Evolutionary conservation across 169 alveolate genomes (phyloP), one percentile per base, ranked within the genome.

Genomic region (Babesia bigemina): DNA sequence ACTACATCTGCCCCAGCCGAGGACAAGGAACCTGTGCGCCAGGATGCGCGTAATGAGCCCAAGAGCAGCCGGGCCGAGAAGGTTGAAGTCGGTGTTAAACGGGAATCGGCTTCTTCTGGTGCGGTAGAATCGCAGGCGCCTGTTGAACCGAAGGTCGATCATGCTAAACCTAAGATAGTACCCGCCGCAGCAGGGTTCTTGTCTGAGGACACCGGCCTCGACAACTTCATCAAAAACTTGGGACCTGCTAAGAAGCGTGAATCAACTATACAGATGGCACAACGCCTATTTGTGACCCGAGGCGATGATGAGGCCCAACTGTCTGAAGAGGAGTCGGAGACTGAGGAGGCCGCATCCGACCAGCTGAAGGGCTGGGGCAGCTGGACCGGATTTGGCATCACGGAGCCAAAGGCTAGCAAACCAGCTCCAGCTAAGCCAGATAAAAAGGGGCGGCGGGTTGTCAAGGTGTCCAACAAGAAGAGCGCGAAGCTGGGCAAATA

Each of bases 311-410:
- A 77, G 45, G 63, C 49, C 26, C 61, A 79, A 4, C 73, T 79
- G 13, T 75, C 81, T 16, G 79, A 47, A 9, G 87, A 79, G 33
- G 75, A 75, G 24, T 16, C 49, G 26, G 87, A 67, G 63, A 42
- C 24, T 19, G 73, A 24, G 16, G 78, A 42, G 12, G 66, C 17
- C 19, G 57, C 45, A 39, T 29, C 42, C 24, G 69, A 60, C 47
- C 21, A 56, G 49, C 63, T 79, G 50, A 63, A 74, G 52, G 87
- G 87, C 8, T 79, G 87, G 87, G 87, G 87, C 19, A 65, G 75
- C 57, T 79, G 87, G 87, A 79, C 87, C 0, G 87, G 87, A 13
- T 72, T 50, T 22, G 84, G 84, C 19, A 79, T 79, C 0, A 65
- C 44, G 4, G 55, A 52, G 4, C 36, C 17, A 19, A 28, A 65